phyloP scores from a whole-genome alignment of 768 basidiomycete species.

The Russula emetica region DNA sequence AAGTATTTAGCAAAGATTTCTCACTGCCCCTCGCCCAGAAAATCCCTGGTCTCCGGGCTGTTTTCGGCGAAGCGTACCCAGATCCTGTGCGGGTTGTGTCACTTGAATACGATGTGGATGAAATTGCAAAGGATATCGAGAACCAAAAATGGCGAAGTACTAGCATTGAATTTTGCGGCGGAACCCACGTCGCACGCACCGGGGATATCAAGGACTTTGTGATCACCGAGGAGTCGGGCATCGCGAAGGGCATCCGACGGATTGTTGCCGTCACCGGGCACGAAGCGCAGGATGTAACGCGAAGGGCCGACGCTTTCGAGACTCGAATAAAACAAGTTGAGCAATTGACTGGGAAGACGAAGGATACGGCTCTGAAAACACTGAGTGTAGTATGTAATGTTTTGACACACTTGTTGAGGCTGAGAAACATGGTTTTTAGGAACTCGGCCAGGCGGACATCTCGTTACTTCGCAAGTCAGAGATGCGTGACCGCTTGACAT shows the following conservation, averaged over 20 bases:
- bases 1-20: slow-evolving; percentile 85
- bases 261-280: slow-evolving; percentile 93
- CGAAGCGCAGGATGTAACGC: slow-evolving; percentile 80
- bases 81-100: slow-evolving; percentile 96
- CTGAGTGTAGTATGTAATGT: slow-evolving; percentile 58
- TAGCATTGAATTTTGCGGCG: slow-evolving; percentile 97
- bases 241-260: slow-evolving; percentile 95
- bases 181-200: slow-evolving; percentile 97
- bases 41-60: slow-evolving; percentile 92
- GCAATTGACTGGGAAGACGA: slow-evolving; percentile 62
- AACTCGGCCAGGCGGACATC: slow-evolving; percentile 84
- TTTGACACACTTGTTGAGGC: background rate
- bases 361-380: slow-evolving; percentile 83
- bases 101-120: slow-evolving; percentile 81
- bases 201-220: slow-evolving; percentile 97
- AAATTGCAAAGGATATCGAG: slow-evolving; percentile 78
- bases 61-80: slow-evolving; percentile 97
- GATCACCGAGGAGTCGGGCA: slow-evolving; percentile 92
- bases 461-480: slow-evolving; percentile 78
- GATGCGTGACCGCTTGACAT: slow-evolving; percentile 67
- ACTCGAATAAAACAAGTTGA: slow-evolving; percentile 61
- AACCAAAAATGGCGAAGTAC: slow-evolving; percentile 90
- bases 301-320: slow-evolving; percentile 59
- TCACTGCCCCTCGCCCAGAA: slow-evolving; percentile 70
- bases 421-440: slow-evolving; percentile 44